phyloP scores from a whole-genome alignment of 164 flowering plant species.

The Annona cherimola region DNA sequence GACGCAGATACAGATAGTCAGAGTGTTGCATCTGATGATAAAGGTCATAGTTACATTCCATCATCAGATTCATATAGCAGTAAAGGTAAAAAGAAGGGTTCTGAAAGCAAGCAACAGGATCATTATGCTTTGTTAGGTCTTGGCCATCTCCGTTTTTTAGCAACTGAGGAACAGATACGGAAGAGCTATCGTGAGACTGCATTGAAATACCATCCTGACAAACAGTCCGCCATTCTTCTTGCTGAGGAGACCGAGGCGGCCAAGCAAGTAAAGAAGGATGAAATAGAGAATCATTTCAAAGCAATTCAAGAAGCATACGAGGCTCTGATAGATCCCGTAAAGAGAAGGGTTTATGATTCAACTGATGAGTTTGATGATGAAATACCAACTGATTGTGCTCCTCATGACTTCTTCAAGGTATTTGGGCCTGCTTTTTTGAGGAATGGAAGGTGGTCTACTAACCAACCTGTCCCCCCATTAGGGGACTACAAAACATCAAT shows the following conservation, averaged over 20 bases:
- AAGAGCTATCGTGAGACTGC: slow-evolving; percentile 60
- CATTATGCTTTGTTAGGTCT: slow-evolving; percentile 89
- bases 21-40: slow-evolving; percentile 26
- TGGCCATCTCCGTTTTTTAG: slow-evolving; percentile 76
- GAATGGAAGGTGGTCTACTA: slow-evolving; percentile 89
- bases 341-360: slow-evolving; percentile 88
- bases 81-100: slow-evolving; percentile 82
- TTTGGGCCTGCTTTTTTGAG: slow-evolving; percentile 91
- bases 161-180: slow-evolving; percentile 53
- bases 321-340: slow-evolving; percentile 72
- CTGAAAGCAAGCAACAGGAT: slow-evolving; percentile 64
- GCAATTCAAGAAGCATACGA: slow-evolving; percentile 89
- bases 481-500: slow-evolving; percentile 65
- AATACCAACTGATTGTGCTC: slow-evolving; percentile 75
- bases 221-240: slow-evolving; percentile 65
- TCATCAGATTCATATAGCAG: slow-evolving; percentile 69
- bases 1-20: slow-evolving; percentile 24
- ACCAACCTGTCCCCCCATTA: slow-evolving; percentile 57
- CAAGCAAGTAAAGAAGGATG: slow-evolving; percentile 82
- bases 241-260: slow-evolving; percentile 83
- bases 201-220: slow-evolving; percentile 51
- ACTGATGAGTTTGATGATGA: slow-evolving; percentile 98
- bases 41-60: slow-evolving; percentile 42
- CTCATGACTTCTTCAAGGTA: slow-evolving; percentile 84
- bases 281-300: slow-evolving; percentile 81